Evolutionary conservation across 1,284 basidiomycete genomes (phyloP).

Genomic region (Baeospora myosura): DNA sequence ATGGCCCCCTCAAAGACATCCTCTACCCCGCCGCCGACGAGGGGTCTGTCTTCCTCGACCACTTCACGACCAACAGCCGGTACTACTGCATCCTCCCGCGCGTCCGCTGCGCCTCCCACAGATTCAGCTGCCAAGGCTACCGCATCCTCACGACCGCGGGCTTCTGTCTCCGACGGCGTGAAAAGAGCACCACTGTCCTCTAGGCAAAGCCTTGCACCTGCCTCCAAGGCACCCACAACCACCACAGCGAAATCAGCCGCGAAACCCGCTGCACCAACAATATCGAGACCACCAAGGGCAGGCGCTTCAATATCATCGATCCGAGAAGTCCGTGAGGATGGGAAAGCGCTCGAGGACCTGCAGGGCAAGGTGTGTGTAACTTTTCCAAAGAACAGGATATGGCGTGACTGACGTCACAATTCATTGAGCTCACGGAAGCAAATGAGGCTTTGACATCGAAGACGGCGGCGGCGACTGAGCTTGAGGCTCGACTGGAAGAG

Average conservation of each 20-base stretch:
- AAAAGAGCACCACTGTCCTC: slow-evolving; percentile 36
- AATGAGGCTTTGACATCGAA: slow-evolving; percentile 46
- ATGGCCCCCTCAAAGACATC: slow-evolving; percentile 35
- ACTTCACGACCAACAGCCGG: slow-evolving; percentile 26
- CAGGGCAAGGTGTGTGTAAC: slow-evolving; percentile 46
- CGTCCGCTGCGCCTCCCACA: slow-evolving; percentile 47
- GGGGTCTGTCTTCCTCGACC: slow-evolving; percentile 30
- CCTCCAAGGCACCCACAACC: slow-evolving; percentile 22
- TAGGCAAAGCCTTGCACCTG: slow-evolving; percentile 29
- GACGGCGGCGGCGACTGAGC: slow-evolving; percentile 35
- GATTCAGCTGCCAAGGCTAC: slow-evolving; percentile 33
- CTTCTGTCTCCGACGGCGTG: slow-evolving; percentile 46
- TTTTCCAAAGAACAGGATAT: slow-evolving; percentile 8
- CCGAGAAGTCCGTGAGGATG: slow-evolving; percentile 57
- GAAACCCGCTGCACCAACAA: slow-evolving; percentile 20
- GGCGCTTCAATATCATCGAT: slow-evolving; percentile 62
- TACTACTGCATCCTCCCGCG: slow-evolving; percentile 29
- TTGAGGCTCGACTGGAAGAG: slow-evolving; percentile 44
- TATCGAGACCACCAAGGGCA: slow-evolving; percentile 33
- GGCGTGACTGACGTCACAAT: slow-evolving; percentile 12
- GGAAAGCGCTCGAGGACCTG: slow-evolving; percentile 46
- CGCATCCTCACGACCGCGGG: slow-evolving; percentile 38
- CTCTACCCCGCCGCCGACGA: slow-evolving; percentile 25
- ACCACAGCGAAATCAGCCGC: slow-evolving; percentile 19
- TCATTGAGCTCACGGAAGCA: slow-evolving; percentile 49